A percentile compares a stretch with the other conserved stretches of the same genome.
phyloP scores from a whole-genome alignment of 2,329 filamentous ascomycete species.

The Lachnellula occidentalis region DNA sequence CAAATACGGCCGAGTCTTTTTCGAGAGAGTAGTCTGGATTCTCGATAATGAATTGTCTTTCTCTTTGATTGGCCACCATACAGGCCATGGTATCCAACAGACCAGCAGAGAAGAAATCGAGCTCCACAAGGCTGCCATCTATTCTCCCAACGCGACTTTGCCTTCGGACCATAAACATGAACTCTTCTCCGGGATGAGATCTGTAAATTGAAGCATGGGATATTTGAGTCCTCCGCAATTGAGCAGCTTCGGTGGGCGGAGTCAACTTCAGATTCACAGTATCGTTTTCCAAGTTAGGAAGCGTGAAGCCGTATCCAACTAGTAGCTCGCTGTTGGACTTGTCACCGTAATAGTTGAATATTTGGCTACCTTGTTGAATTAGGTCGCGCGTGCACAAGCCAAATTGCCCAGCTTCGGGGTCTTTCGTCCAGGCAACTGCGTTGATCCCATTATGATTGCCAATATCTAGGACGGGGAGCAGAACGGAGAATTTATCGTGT shows the following conservation, averaged over 20 bases:
- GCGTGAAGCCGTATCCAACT: constrained; percentile 57
- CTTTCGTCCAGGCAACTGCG: constrained; percentile 52
- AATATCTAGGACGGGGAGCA: constrained; percentile 67
- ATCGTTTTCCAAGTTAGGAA: constrained; percentile 39
- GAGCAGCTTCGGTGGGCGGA: constrained; percentile 9
- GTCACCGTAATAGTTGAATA: constrained; percentile 68
- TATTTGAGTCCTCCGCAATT: constrained; percentile 19
- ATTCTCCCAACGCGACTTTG: background rate
- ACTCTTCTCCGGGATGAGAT: constrained; percentile 19
- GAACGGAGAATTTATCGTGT: constrained; percentile 43
- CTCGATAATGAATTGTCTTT: constrained; percentile 12
- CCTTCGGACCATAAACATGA: constrained; percentile 21
- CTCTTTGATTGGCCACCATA: constrained; percentile 24
- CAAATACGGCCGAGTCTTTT: constrained; percentile 5
- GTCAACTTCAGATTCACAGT: constrained; percentile 25
- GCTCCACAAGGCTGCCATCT: constrained; percentile 1
- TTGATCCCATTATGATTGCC: constrained; percentile 64
- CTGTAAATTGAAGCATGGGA: constrained; percentile 11
- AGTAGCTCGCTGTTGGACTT: constrained; percentile 70
- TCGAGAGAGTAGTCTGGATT: constrained; percentile 18
- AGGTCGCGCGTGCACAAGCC: constrained; percentile 38
- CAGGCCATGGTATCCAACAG: constrained; percentile 25
- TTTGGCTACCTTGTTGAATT: constrained; percentile 46
- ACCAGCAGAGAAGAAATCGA: constrained; percentile 21
- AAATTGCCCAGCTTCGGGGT: constrained; percentile 36